phyloP scores from a whole-genome alignment of 2,329 filamentous ascomycete species.

The Cytospora leucostoma region DNA sequence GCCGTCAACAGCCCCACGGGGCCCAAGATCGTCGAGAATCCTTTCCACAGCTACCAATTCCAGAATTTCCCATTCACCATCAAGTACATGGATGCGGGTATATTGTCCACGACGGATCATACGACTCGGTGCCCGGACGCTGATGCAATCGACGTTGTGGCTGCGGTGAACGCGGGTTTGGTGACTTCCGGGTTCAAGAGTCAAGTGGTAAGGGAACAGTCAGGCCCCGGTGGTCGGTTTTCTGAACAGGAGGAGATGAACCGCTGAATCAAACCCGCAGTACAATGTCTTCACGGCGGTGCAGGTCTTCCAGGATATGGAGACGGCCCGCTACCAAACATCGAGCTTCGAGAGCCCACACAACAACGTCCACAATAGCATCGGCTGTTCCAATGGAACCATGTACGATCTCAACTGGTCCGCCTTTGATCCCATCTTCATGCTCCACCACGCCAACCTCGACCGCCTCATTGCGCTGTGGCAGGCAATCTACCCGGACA shows the following conservation, averaged over 20 bases:
- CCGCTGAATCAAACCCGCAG: conserved; percentile 32
- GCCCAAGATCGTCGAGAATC: conserved; percentile 44
- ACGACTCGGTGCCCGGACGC: conserved; percentile 44
- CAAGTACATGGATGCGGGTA: conserved; percentile 32
- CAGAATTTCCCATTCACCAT: conserved; percentile 42
- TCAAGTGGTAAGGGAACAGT: conserved; percentile 42
- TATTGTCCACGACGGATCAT: conserved; percentile 35
- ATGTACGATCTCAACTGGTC: conserved; percentile 44
- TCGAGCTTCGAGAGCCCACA: conserved; percentile 49
- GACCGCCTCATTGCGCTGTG: conserved; percentile 60
- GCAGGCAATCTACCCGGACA: conserved; percentile 43
- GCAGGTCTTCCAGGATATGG: conserved; percentile 43
- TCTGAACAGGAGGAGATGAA: not conserved
- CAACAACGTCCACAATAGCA: conserved; percentile 44
- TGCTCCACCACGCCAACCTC: conserved; percentile 58
- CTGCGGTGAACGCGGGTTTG: conserved; percentile 42
- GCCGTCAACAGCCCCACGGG: conserved; percentile 33
- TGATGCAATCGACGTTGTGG: conserved; percentile 42
- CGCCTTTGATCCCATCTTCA: conserved; percentile 51
- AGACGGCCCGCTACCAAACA: conserved; percentile 40
- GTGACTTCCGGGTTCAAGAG: conserved; percentile 40
- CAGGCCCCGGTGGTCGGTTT: not conserved
- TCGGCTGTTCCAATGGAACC: conserved; percentile 40
- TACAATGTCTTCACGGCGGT: conserved; percentile 46
- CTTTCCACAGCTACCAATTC: conserved; percentile 54